Evolutionary conservation across 1,284 basidiomycete genomes (phyloP).

Genomic region (Ceratobasidium sp.): DNA sequence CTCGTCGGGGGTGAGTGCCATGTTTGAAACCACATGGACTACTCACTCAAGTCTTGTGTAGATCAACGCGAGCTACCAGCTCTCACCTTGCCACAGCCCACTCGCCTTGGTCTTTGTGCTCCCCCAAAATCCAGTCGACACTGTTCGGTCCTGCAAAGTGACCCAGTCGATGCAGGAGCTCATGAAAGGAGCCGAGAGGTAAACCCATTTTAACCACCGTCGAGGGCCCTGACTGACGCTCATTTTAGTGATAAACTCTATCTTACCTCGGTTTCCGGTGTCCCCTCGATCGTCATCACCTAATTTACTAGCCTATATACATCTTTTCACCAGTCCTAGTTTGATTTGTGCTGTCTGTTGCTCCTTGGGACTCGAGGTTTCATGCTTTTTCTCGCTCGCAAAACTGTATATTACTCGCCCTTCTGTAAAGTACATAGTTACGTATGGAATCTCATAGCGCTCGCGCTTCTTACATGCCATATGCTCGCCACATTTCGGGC

Average conservation of each 20-base stretch:
- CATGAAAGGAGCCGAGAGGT: constrained; percentile 58
- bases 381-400: background rate
- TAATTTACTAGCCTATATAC: constrained; percentile 46
- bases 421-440: constrained; percentile 34
- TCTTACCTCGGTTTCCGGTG: constrained; percentile 59
- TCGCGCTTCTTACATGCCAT: constrained; percentile 11
- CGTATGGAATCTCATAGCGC: constrained; percentile 5
- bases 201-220: constrained; percentile 41
- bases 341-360: background rate
- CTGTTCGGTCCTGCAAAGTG: constrained; percentile 44
- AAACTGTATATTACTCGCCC: constrained; percentile 30
- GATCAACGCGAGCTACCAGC: constrained; percentile 42
- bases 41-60: constrained; percentile 3
- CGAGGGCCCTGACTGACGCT: constrained; percentile 14
- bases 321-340: constrained; percentile 16
- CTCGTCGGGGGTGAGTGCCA: constrained; percentile 60
- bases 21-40: constrained; percentile 20
- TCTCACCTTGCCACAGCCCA: constrained; percentile 41
- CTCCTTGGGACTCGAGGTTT: background rate
- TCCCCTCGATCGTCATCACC: constrained; percentile 63
- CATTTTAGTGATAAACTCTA: constrained; percentile 44
- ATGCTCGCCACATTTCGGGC: background rate
- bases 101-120: constrained; percentile 40
- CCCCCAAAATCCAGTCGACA: constrained; percentile 47
- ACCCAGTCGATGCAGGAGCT: constrained; percentile 50